Conservation (phyloP, 1,139 yeast species). For the Zygoascus meyerae region DNA sequence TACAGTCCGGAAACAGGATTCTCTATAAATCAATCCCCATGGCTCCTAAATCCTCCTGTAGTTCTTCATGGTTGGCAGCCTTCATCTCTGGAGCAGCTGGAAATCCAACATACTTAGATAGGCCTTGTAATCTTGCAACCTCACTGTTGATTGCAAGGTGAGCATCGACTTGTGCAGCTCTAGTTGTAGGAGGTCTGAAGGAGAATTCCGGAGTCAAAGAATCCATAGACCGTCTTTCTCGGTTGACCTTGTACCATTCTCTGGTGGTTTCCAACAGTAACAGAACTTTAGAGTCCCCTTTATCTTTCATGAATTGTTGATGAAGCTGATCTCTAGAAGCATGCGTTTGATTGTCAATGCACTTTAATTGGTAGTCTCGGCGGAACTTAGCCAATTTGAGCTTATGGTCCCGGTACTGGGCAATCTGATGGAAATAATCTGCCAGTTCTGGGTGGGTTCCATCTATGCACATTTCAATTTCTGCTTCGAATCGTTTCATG, state of each 20-base stretch:
- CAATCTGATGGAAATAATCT: slow-evolving; percentile 61
- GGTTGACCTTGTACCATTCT: slow-evolving; percentile 87
- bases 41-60: slow-evolving; percentile 27
- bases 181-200: slow-evolving; percentile 30
- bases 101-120: slow-evolving; percentile 54
- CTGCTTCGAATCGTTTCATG: slow-evolving; percentile 67
- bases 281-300: slow-evolving; percentile 60
- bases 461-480: slow-evolving; percentile 76
- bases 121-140: slow-evolving; percentile 51
- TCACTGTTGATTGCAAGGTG: slow-evolving; percentile 52
- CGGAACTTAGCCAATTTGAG: slow-evolving; percentile 61
- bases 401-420: slow-evolving; percentile 63
- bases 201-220: slow-evolving; percentile 51
- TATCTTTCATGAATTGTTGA: slow-evolving; percentile 70
- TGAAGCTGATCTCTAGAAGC: slow-evolving; percentile 78
- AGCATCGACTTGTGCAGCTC: slow-evolving; percentile 45
- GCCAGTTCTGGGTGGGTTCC: slow-evolving; percentile 88
- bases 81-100: slow-evolving; percentile 54
- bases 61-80: slow-evolving; percentile 38
- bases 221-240: slow-evolving; percentile 83
- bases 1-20: no score
- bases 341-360: slow-evolving; percentile 73
- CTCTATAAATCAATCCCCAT: slow-evolving; percentile 21
- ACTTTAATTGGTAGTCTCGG: slow-evolving; percentile 64
- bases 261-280: slow-evolving; percentile 73